A percentile compares a stretch with the other conserved stretches of the same genome.
Evolutionary conservation across 2,329 filamentous ascomycete species (phyloP).

Genomic region (Verticillium longisporum): DNA sequence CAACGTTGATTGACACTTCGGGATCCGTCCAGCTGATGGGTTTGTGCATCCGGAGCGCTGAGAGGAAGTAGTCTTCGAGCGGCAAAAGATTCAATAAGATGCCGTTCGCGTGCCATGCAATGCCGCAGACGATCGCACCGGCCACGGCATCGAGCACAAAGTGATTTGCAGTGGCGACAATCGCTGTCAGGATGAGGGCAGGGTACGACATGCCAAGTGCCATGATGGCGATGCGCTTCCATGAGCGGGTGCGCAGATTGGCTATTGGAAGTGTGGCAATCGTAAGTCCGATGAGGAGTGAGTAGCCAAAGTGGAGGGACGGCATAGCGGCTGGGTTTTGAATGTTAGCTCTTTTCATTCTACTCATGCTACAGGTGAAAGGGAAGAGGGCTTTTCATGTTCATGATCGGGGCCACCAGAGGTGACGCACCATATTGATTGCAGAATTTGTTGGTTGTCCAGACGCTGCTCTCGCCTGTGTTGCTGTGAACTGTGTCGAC

Average conservation of each 20-base stretch:
- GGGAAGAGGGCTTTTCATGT: not conserved
- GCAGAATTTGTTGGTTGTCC: constrained; percentile 60
- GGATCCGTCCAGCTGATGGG: constrained; percentile 37
- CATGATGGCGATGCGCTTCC: constrained; percentile 38
- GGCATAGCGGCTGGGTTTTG: constrained; percentile 59
- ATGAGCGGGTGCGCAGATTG: constrained; percentile 41
- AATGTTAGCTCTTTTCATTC: too few species aligned
- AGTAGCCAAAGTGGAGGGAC: constrained; percentile 69
- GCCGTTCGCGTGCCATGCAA: constrained; percentile 54
- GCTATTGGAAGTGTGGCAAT: constrained; percentile 58
- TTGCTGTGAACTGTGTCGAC: constrained; percentile 39
- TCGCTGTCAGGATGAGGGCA: constrained; percentile 56
- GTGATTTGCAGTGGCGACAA: constrained; percentile 67
- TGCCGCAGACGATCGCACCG: constrained; percentile 55
- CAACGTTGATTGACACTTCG: constrained; percentile 24
- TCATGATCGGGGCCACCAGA: not conserved
- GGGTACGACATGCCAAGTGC: constrained; percentile 56
- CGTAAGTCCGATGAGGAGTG: constrained; percentile 64
- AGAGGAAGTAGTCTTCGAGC: constrained; percentile 63
- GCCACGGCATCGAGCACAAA: constrained; percentile 67
- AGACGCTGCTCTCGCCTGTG: constrained; percentile 42
- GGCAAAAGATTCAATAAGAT: constrained; percentile 56
- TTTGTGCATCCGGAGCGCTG: constrained; percentile 58
- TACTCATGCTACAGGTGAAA: constrained; percentile 4
- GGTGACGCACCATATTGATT: constrained; percentile 60